Evolutionary conservation across 495 filamentous ascomycete species (phyloP), one percentile per base, ranked within the genome.

Genomic region (Penicillium samsonianum): DNA sequence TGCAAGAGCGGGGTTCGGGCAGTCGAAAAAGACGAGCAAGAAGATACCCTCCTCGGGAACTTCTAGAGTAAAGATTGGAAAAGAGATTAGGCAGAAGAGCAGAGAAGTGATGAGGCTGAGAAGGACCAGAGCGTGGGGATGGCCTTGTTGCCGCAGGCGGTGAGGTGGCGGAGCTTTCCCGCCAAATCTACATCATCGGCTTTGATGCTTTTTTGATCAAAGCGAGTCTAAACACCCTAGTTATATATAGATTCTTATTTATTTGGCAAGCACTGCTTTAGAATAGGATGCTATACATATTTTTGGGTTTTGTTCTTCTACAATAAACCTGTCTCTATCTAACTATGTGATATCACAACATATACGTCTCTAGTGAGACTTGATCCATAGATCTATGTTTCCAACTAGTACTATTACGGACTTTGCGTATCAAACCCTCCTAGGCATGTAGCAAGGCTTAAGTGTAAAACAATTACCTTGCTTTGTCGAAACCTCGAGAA

Each of bases 31-130:
- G 16, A 42, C 2, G n/a, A 40, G 41, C 5, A 54, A 54, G 22
- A 50, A 48, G 6, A 31, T 7, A 55, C 33, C 31, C 25, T 33
- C 53, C 37, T 38, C 19, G 42, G 40, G 45, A 52, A 17, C 23
- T 28, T 41, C 16, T 5, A 54, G 50, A 55, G 49, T 43, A 28
- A 61, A 22, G 46, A 38, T 47, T n/a, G 55, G 61, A 37, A 50
- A 42, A 46, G 38, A 25, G 17, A 57, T 53, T 42, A 58, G 52
- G 57, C 44, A 59, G 59, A 62, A 55, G 56, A 57, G 62, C 50
- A 57, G 59, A 58, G 64, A 62, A 57, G 47, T 60, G 62, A 69
- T 72, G 67, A 70, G 70, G 72, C 69, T 67, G 67, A 65, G 68
- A 60, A 68, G 59, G 60, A 57, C 60, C 63, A 38, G 33, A 61